Percentiles rank a stretch among this genome's conserved stretches.
phyloP scores from a whole-genome alignment of 1,284 basidiomycete species.

The Ganoderma lingzhi region DNA sequence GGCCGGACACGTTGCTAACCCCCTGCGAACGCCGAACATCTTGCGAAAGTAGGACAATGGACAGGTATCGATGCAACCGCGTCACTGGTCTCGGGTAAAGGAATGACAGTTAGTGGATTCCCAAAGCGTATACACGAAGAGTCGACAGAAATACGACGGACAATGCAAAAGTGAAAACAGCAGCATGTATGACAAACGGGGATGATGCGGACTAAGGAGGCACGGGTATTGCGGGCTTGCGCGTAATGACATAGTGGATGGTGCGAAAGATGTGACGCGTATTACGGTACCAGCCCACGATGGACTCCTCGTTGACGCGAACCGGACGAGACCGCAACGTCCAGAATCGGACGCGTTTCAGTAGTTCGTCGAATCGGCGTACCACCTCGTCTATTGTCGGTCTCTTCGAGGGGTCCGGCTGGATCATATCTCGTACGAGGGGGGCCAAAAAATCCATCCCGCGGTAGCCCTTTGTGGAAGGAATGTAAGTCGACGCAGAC shows the following conservation, averaged over 20 bases:
- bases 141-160: neutral
- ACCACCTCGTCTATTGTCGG: too few relatives aligned
- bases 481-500: too few relatives aligned
- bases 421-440: too few relatives aligned
- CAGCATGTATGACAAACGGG: neutral
- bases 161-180: neutral
- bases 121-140: neutral
- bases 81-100: neutral
- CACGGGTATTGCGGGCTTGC: constrained; percentile 10
- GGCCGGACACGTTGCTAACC: neutral
- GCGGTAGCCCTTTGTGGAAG: too few relatives aligned
- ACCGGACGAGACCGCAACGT: constrained; percentile 18
- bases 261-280: constrained; percentile 13
- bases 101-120: neutral
- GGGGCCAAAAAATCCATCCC: too few relatives aligned
- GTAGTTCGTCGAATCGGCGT: too few relatives aligned
- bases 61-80: neutral
- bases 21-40: neutral
- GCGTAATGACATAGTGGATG: constrained; percentile 8
- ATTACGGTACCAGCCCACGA: neutral
- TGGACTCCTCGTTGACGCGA: neutral
- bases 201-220: neutral
- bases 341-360: too few relatives aligned
- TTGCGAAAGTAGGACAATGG: neutral
- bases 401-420: too few relatives aligned